Evolutionary conservation across 805 yeast genomes (phyloP), one percentile per base, ranked within the genome.

Genomic region (Candida gorgasii): DNA sequence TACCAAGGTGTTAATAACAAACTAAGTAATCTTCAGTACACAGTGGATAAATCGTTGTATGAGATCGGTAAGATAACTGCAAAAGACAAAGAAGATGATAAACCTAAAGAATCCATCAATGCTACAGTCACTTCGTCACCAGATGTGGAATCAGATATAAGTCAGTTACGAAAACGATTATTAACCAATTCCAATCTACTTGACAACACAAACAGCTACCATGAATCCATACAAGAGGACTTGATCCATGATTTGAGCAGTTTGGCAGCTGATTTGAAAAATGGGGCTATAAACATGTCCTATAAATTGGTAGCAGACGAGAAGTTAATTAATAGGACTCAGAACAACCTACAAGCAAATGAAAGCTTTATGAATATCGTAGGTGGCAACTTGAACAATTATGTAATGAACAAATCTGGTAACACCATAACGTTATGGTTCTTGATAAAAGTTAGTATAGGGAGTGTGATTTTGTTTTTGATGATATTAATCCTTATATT

Each of bases 211-310:
- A 70, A 71, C 46, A 58, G 59, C 8, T 66, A 67, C 53, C 75
- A 71, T 49, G 75, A 69, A 43, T 58, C 64, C 8, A 44, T 68
- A 18, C 85, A 80, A 54, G 73, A 73, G 27, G 75, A 73, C 28
- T 59, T 80, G 12, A 54, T 79, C 23, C 58, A 57, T 20, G 83
- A 80, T 30, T 61, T 80, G 37, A 55, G 73, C 3, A 71, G 64
- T 14, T 67, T 80, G 59, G 80, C 81, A 0, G 52, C 67, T 6
- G 59, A 65, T 6, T 67, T 80, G 48, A 77, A 74, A 47, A 55
- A 59, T 18, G 74, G 79, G 14, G 83, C 84, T 1, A 48, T 66
- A 22, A 51, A 54, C 5, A 67, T 69, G 14, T 77, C 67, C 48
- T 57, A 53, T 44, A 72, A 54, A 46, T 54, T 49, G 12, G 51